Base-by-base conservation (phyloP, 2,329 filamentous ascomycete species). In the Pyrenophora seminiperda region DNA sequence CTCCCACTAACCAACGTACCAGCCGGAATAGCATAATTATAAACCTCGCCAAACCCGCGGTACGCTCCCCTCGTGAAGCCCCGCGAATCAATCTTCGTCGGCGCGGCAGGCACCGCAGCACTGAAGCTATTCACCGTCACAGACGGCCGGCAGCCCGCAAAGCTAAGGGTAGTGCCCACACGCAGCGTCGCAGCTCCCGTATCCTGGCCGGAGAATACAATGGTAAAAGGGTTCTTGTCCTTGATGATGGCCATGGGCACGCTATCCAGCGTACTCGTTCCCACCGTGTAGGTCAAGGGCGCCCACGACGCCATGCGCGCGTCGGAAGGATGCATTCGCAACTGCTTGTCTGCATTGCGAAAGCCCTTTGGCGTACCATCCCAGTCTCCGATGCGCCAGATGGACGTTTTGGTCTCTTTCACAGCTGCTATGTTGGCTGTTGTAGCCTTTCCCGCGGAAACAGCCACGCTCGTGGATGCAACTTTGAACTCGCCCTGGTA, bases 241-340 rank as follows among this genome's bases (percentile, higher is more conserved):
- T 86, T 83, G 73, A 86, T 85, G 19, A 87, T 67, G 0, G 85
- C 85, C 85, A 88, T 88, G 34, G 85, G 84, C 63, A 88, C 85
- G 50, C 79, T 77, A 3, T 72, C 71, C 1, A 79, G 63, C 5
- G 73, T 66, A 18, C 79, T 82, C 17, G 77, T 79, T 32, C 83
- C 84, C 9, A 86, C 80, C 2, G 81, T 86, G 71, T 85, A 87
- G 1, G 83, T 87, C 10, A 79, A 61, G 0, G 83, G 78, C 0
- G 76, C 78, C 85, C 85, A 88, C 47, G 74, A 75, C 19, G 75
- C 71, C 85, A 88, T 88, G 61, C 85, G 81, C 31, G 72, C 73
- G 70, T 88, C 86, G 3, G 82, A 83, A 3, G 85, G 86, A 65
- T 89, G 86, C 85, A 88, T 88, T 42, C 83, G 79, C 11, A 84